These are phyloP conservation scores for Phyllostachys edulis DNA, from an alignment of 176 grass and related monocot genomes.

Conservation along the genomic window DNA sequence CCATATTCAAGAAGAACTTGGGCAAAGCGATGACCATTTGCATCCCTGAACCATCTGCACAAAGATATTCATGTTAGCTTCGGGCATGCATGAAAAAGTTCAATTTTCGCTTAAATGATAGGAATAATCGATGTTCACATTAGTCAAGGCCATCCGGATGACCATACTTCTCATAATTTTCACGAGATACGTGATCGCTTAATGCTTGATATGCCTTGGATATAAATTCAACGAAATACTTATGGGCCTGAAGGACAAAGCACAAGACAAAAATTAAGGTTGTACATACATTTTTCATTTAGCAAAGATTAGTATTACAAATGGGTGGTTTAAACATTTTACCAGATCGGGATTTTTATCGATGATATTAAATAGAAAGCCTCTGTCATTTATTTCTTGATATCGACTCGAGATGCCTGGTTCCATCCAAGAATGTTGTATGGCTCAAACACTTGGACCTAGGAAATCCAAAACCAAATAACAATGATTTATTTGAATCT, in stretches of 20 bases:
- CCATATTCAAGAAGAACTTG: constrained; percentile 90
- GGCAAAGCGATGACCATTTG: constrained; percentile 99
- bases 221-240: constrained; percentile 94
- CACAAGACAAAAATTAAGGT: constrained; percentile 14
- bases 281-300: constrained; percentile 12
- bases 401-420: constrained; percentile 84
- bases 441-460: constrained; percentile 97
- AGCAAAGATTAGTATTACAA: not conserved
- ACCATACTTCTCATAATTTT: constrained; percentile 99
- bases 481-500: too few relatives aligned
- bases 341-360: constrained; percentile 99
- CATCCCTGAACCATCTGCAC: constrained; percentile 48
- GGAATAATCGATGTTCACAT: constrained; percentile 12
- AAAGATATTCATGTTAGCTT: constrained; percentile 27
- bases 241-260: constrained; percentile 57
- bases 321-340: not conserved
- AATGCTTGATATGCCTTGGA: constrained; percentile 99
- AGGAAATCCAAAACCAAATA: constrained; percentile 31
- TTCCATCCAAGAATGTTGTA: constrained; percentile 96
- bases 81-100: not conserved
- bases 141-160: constrained; percentile 97
- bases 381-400: constrained; percentile 95
- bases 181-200: constrained; percentile 89
- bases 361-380: constrained; percentile 95
- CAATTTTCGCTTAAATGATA: not conserved